Evolutionary conservation across 257 asterid species (phyloP), one percentile per base, ranked within the genome.

Genomic region (Sherardia arvensis): DNA sequence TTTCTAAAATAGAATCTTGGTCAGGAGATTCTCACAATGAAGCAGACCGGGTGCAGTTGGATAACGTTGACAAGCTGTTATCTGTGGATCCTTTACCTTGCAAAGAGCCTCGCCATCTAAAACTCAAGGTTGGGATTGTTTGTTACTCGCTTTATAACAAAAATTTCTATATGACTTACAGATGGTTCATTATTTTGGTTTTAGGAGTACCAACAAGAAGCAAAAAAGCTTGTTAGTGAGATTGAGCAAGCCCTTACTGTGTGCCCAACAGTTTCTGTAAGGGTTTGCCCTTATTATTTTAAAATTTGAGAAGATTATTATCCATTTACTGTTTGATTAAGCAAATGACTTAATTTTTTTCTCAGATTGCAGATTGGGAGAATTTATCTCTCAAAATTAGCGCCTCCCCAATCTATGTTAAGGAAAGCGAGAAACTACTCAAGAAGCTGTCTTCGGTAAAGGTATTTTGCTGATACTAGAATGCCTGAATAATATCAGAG

Each of bases 291-390:
- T n/a, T n/a, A n/a, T n/a, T n/a, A n/a, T n/a, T n/a, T n/a, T n/a
- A n/a, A n/a, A n/a, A n/a, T n/a, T n/a, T n/a, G n/a, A n/a, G n/a
- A n/a, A n/a, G n/a, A n/a, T 15, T 58, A 59, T 54, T 26, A 27
- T 56, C n/a, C 53, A 55, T 40, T 43, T 51, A 18, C 23, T 63
- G n/a, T 49, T 33, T 40, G 66, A 27, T 25, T 30, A 40, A 40
- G 36, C 23, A 29, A 38, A 36, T 15, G 51, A 40, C 61, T 66
- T 59, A 51, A 17, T 72, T 53, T 23, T 53, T 23, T 56, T 32
- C 36, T 66, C 79, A 91, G 98, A 70, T 91, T 55, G 81, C 85
- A 76, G 90, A 84, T 73, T 74, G 81, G 87, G 94, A 88, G 71
- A 70, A 34, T 40, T 80, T 91, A 77, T 74, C 67, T 66, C 40